Evolutionary conservation across 768 basidiomycete species (phyloP).

Genomic region (Aureoboletus auriporus): DNA sequence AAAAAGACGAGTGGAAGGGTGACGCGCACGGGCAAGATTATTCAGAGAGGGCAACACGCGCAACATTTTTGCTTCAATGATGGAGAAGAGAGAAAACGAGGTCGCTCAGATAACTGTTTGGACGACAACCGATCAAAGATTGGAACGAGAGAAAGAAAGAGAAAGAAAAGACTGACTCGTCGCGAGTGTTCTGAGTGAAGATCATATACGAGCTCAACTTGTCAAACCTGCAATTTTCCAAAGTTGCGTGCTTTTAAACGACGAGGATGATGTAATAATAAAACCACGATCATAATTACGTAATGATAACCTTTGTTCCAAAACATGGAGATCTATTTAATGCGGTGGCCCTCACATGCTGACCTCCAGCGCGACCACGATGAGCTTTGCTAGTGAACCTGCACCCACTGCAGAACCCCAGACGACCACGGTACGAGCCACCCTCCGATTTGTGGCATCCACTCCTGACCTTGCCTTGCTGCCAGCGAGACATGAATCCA

Average conservation of each 20-base stretch:
- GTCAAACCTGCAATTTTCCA: too few species aligned
- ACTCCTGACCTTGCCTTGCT: background rate
- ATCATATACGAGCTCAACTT: conserved; percentile 22
- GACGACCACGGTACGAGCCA: background rate
- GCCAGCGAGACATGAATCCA: background rate
- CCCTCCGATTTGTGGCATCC: background rate
- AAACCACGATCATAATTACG: too few species aligned
- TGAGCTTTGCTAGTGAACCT: too few species aligned
- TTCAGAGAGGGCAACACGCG: conserved; percentile 14
- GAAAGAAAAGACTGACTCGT: conserved; percentile 25
- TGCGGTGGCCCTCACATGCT: too few species aligned
- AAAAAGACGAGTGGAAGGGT: conserved; percentile 42
- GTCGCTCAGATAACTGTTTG: conserved; percentile 27
- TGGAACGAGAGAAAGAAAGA: background rate
- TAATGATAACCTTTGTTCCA: too few species aligned
- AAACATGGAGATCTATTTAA: too few species aligned
- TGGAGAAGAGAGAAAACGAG: conserved; percentile 26
- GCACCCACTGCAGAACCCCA: background rate
- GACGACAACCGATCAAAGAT: too few species aligned
- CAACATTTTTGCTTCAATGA: conserved; percentile 7
- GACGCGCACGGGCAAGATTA: conserved; percentile 12
- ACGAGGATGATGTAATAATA: too few species aligned
- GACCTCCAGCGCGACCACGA: too few species aligned
- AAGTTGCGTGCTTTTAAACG: too few species aligned
- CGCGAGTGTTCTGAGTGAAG: conserved; percentile 32